Conservation (phyloP, 176 grass and related monocot genomes). For the Olyra latifolia region DNA sequence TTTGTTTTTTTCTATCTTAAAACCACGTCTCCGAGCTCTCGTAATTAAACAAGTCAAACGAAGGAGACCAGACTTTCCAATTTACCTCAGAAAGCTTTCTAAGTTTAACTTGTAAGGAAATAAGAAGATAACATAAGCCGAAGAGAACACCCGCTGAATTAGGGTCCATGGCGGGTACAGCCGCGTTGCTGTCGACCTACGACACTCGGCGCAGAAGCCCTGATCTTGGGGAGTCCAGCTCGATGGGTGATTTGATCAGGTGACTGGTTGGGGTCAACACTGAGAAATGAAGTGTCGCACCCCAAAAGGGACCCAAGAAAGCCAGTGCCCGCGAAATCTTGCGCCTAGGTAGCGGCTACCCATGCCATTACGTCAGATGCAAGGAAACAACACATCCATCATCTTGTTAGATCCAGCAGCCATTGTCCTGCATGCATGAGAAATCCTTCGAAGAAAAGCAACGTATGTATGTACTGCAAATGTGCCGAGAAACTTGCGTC, state of each 20-base stretch:
- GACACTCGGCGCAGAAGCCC: neutral
- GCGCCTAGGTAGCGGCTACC: neutral
- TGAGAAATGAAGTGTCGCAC: neutral
- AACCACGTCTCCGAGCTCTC: too few relatives aligned
- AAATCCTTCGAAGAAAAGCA: neutral
- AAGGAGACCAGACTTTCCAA: too few relatives aligned
- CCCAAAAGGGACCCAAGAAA: neutral
- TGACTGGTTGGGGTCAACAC: neutral
- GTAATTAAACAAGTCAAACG: too few relatives aligned
- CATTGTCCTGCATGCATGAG: too few relatives aligned
- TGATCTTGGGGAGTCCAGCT: too few relatives aligned
- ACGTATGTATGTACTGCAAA: neutral
- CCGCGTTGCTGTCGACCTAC: neutral
- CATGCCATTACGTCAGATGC: constrained; percentile 20
- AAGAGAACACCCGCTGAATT: too few relatives aligned
- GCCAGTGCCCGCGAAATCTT: neutral
- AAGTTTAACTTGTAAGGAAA: too few relatives aligned
- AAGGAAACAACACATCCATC: neutral
- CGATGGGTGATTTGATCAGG: neutral
- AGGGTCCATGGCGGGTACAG: neutral
- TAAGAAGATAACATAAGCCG: too few relatives aligned
- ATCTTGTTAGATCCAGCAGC: too few relatives aligned
- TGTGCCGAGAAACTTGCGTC: constrained; percentile 5
- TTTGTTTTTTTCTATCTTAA: too few relatives aligned
- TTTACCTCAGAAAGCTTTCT: too few relatives aligned